These are phyloP conservation scores for Suillus variegatus DNA, from an alignment of 768 basidiomycete species.

Conservation along the genomic window DNA sequence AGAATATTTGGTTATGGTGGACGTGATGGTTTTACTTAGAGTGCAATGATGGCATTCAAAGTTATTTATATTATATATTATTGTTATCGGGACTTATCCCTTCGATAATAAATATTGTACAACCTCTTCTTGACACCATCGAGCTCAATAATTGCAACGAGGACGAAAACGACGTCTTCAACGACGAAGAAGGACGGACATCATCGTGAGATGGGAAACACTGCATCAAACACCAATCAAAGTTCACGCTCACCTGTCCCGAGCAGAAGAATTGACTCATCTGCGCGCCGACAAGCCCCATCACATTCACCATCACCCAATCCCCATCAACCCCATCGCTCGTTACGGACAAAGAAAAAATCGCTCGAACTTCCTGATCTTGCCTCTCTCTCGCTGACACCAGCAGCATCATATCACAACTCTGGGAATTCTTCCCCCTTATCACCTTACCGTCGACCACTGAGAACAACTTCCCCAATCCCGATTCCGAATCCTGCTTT, in stretches of 20 bases:
- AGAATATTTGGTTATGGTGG: background rate
- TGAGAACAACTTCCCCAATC: slow-evolving; percentile 48
- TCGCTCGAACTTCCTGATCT: slow-evolving; percentile 80
- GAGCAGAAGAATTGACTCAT: slow-evolving; percentile 28
- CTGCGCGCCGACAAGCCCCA: slow-evolving; percentile 17
- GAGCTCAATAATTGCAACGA: slow-evolving; percentile 24
- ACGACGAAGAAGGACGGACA: slow-evolving; percentile 21
- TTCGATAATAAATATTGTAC: slow-evolving; percentile 16
- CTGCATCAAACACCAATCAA: slow-evolving; percentile 32
- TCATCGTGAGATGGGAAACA: slow-evolving; percentile 33
- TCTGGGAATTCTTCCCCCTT: slow-evolving; percentile 44
- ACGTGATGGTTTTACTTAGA: background rate
- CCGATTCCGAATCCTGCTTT: slow-evolving; percentile 45
- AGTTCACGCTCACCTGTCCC: slow-evolving; percentile 27
- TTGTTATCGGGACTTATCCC: slow-evolving; percentile 3
- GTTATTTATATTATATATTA: slow-evolving; percentile 9
- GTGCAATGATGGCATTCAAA: slow-evolving; percentile 3
- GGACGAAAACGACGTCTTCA: slow-evolving; percentile 16
- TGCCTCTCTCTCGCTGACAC: slow-evolving; percentile 49
- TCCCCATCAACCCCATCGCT: slow-evolving; percentile 51
- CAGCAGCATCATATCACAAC: slow-evolving; percentile 36
- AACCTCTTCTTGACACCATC: slow-evolving; percentile 34
- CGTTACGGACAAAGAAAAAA: slow-evolving; percentile 67
- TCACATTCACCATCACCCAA: slow-evolving; percentile 43
- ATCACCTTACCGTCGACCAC: slow-evolving; percentile 41